Evolutionary conservation across 306 rosid species (phyloP).

Genomic region (Cucumis hystrix): DNA sequence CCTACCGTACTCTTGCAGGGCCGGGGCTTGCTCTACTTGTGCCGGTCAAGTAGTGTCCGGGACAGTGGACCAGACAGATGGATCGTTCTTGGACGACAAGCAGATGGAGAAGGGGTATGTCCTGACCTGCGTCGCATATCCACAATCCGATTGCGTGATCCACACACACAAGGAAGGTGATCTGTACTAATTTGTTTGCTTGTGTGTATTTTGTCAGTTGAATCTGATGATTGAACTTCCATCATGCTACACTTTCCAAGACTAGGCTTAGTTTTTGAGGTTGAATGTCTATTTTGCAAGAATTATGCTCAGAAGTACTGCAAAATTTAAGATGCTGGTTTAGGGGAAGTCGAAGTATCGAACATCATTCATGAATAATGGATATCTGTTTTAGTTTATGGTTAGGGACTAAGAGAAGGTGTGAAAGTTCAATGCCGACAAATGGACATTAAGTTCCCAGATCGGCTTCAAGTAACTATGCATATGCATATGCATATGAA

Average conservation of each 20-base stretch:
- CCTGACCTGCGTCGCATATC: slow-evolving; percentile 52
- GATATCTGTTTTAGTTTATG: neutral
- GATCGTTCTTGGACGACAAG: slow-evolving; percentile 41
- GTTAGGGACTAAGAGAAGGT: neutral
- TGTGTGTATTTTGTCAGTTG: neutral
- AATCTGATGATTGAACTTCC: neutral
- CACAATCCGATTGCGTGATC: slow-evolving; percentile 43
- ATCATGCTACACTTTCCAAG: neutral
- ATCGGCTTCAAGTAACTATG: too few species aligned
- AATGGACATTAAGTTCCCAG: too few species aligned
- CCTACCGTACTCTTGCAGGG: slow-evolving; percentile 67
- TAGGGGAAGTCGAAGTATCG: neutral
- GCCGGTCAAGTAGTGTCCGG: slow-evolving; percentile 39
- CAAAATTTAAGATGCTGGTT: neutral
- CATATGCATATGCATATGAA: too few species aligned
- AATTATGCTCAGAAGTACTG: neutral
- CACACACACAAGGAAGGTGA: slow-evolving; percentile 52
- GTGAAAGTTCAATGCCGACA: too few species aligned
- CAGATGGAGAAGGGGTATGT: slow-evolving; percentile 44
- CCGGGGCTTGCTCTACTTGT: slow-evolving; percentile 77
- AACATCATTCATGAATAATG: neutral
- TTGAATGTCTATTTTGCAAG: neutral
- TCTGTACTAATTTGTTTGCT: slow-evolving; percentile 15
- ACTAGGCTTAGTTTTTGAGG: neutral
- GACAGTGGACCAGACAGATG: slow-evolving; percentile 53